These are phyloP conservation scores for Gynostemma pentaphyllum DNA, from an alignment of 306 rosid species.

Conservation along the genomic window DNA sequence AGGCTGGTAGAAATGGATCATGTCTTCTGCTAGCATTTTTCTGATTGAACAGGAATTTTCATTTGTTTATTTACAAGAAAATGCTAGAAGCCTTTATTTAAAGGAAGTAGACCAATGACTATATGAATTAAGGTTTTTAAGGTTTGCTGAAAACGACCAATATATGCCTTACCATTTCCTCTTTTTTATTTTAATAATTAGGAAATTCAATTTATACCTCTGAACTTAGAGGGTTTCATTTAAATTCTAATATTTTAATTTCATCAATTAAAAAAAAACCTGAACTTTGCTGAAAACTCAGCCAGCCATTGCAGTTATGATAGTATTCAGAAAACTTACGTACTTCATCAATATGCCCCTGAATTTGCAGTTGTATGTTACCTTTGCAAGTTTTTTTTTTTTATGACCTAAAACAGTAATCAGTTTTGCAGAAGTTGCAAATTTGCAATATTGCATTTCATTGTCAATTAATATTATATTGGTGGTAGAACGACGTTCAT, in stretches of 20 bases:
- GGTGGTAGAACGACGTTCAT: not conserved
- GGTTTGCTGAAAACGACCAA: not conserved
- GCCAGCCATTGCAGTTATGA: not conserved
- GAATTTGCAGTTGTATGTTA: too few species aligned
- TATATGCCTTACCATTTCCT: not conserved
- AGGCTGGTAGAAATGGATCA: too few species aligned
- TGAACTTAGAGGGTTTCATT: too few species aligned
- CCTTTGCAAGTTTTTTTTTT: too few species aligned
- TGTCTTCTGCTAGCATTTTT: not conserved
- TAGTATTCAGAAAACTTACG: not conserved
- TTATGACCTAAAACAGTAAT: too few species aligned
- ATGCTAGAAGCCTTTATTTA: not conserved
- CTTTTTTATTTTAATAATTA: not conserved
- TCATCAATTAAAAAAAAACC: not conserved
- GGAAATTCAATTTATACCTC: too few species aligned
- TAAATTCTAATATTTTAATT: too few species aligned
- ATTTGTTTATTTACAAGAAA: too few species aligned
- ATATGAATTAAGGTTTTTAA: not conserved
- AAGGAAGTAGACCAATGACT: not conserved
- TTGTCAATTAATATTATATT: too few species aligned
- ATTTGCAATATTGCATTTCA: too few species aligned
- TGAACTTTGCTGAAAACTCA: not conserved
- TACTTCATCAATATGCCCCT: not conserved
- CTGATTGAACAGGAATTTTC: not conserved
- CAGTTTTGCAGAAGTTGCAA: too few species aligned